Conservation (phyloP, 305 asterid genomes). For the Stenogyne calaminthoides region DNA sequence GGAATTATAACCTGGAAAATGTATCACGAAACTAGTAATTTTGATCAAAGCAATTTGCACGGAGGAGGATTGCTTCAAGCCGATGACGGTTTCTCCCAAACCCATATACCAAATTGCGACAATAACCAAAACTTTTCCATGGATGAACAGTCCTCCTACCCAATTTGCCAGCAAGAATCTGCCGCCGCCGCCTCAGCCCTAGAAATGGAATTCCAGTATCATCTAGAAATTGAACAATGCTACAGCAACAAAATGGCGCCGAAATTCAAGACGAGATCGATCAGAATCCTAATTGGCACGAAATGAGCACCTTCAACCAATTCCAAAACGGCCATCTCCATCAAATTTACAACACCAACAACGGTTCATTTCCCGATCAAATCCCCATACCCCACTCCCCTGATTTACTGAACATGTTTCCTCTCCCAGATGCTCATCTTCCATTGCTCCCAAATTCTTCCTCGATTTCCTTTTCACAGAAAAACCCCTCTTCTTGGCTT, state of each 20-base stretch:
- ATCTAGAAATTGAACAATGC: conserved; percentile 52
- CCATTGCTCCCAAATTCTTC: conserved; percentile 44
- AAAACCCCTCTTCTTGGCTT: conserved; percentile 50
- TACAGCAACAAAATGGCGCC: conserved; percentile 32
- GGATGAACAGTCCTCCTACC: conserved; percentile 41
- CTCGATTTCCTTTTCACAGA: conserved; percentile 39
- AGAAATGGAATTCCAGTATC: conserved; percentile 69
- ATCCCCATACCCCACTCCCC: conserved; percentile 41
- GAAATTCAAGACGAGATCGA: conserved; percentile 21
- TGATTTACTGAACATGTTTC: conserved; percentile 65
- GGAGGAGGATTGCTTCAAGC: conserved; percentile 42
- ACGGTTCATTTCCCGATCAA: conserved; percentile 27
- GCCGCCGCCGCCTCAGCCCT: conserved; percentile 33
- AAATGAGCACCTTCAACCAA: conserved; percentile 30
- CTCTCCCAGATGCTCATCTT: conserved; percentile 52
- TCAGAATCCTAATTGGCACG: conserved; percentile 39
- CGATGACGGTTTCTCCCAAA: conserved; percentile 52
- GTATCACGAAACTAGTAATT: conserved; percentile 60
- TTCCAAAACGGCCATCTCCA: conserved; percentile 19
- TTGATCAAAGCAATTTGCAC: conserved; percentile 49
- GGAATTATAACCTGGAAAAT: conserved; percentile 25
- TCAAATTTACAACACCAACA: conserved; percentile 11
- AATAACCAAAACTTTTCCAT: conserved; percentile 40
- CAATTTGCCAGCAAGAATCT: conserved; percentile 32
- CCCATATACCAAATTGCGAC: conserved; percentile 39